Conservation (phyloP, 2,329 filamentous ascomycete species). For the Nemania sp. region DNA sequence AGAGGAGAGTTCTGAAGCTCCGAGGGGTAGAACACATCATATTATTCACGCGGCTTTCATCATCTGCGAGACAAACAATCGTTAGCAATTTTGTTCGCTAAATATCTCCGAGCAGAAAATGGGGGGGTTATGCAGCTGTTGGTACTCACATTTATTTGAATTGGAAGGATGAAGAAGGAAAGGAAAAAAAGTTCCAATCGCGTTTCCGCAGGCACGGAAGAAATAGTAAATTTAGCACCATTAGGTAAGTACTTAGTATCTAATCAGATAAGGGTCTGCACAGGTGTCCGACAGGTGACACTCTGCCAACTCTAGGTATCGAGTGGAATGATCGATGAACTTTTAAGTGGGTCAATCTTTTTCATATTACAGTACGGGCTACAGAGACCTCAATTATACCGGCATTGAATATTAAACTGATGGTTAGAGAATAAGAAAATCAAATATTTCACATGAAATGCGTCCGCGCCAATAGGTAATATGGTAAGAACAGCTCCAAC, state of each 20-base stretch:
- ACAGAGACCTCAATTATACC: no score
- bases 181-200: conserved; percentile 54
- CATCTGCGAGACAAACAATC: conserved; percentile 73
- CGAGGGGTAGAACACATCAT: conserved; percentile 81
- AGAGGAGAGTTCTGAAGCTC: conserved; percentile 85
- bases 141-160: conserved; percentile 93
- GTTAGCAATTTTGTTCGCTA: conserved; percentile 41
- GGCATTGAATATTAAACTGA: no score
- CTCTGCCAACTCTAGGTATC: not conserved
- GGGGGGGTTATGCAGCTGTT: conserved; percentile 10
- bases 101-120: not conserved
- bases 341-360: conserved; percentile 8
- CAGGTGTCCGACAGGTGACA: conserved; percentile 22
- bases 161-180: conserved; percentile 93
- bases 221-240: conserved; percentile 30
- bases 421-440: no score
- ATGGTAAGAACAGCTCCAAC: conserved; percentile 21
- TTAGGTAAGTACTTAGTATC: no score
- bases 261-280: conserved; percentile 8
- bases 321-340: conserved; percentile 8
- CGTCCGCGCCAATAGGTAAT: not conserved
- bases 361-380: no score
- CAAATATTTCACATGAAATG: not conserved
- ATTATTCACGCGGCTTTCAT: conserved; percentile 99
- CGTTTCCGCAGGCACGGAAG: conserved; percentile 33